Evolutionary conservation across 768 basidiomycete species (phyloP).

Genomic region (Naematelia aurantialba): DNA sequence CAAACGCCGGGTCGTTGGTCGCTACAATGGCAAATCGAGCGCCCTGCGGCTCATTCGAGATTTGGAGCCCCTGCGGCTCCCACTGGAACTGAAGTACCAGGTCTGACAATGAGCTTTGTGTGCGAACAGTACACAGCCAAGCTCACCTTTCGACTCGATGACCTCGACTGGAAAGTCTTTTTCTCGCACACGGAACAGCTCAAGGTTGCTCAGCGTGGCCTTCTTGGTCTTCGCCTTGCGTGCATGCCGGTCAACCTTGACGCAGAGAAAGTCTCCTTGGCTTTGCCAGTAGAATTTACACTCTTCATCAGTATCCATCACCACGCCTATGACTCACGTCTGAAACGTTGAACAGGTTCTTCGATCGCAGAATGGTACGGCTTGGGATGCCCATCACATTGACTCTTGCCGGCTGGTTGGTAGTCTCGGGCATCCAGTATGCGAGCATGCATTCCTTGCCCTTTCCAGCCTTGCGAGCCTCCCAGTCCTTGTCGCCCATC

Average conservation of each 20-base stretch:
- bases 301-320: constrained; percentile 54
- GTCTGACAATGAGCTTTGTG: constrained; percentile 60
- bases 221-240: constrained; percentile 78
- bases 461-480: constrained; percentile 61
- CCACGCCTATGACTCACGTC: constrained; percentile 61
- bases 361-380: constrained; percentile 77
- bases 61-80: too few species aligned
- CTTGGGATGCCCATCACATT: constrained; percentile 86
- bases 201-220: constrained; percentile 94
- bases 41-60: constrained; percentile 98
- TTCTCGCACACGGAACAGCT: constrained; percentile 94
- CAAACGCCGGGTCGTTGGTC: constrained; percentile 86
- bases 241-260: constrained; percentile 97
- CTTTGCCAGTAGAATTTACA: constrained; percentile 99
- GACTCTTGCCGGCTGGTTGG: constrained; percentile 93
- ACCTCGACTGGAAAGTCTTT: constrained; percentile 98
- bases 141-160: constrained; percentile 76
- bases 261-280: constrained; percentile 95
- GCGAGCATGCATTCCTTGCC: constrained; percentile 84
- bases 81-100: constrained; percentile 65
- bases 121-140: too few species aligned
- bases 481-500: constrained; percentile 79
- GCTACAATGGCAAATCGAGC: constrained; percentile 94
- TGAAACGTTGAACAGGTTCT: constrained; percentile 96
- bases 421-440: constrained; percentile 96